Percentiles rank a stretch among this genome's conserved stretches.
These are phyloP conservation scores for Eutrema japonicum DNA, from an alignment of 345 rosid genomes.

Conservation along the genomic window DNA sequence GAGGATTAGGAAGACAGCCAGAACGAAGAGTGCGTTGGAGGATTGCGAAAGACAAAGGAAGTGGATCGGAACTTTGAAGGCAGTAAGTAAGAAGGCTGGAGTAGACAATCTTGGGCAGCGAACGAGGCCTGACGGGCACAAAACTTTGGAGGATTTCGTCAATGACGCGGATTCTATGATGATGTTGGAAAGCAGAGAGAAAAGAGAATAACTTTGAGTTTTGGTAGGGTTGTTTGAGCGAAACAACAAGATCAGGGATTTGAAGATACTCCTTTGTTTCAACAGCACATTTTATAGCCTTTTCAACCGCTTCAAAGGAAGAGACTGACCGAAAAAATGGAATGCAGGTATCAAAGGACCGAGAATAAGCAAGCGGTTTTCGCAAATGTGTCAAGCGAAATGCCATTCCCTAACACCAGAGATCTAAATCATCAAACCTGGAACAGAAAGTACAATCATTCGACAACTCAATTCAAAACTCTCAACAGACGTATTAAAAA, in stretches of 20 bases:
- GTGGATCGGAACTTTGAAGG: constrained; percentile 64
- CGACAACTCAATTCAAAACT: neutral
- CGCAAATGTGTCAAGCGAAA: constrained; percentile 33
- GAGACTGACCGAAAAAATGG: constrained; percentile 41
- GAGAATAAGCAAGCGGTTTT: constrained; percentile 33
- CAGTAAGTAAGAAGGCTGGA: constrained; percentile 65
- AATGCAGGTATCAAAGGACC: constrained; percentile 19
- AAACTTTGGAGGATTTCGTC: constrained; percentile 71
- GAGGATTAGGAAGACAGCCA: constrained; percentile 69
- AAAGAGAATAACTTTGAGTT: constrained; percentile 68
- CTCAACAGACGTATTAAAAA: neutral
- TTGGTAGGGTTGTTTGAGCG: constrained; percentile 44
- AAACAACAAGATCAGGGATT: constrained; percentile 65
- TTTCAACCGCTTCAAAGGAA: constrained; percentile 53
- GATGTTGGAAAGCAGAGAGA: constrained; percentile 55
- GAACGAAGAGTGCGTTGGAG: constrained; percentile 78
- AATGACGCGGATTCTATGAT: constrained; percentile 51
- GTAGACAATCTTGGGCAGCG: constrained; percentile 53
- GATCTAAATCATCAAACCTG: constrained; percentile 27
- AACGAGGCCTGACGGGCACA: constrained; percentile 63
- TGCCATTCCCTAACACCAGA: constrained; percentile 38
- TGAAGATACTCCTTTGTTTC: constrained; percentile 58
- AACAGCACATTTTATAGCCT: constrained; percentile 57
- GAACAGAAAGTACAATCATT: constrained; percentile 21
- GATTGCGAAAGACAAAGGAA: constrained; percentile 68